phyloP scores from a whole-genome alignment of 1,139 yeast species.

The Lodderomyces orthopsilosis region DNA sequence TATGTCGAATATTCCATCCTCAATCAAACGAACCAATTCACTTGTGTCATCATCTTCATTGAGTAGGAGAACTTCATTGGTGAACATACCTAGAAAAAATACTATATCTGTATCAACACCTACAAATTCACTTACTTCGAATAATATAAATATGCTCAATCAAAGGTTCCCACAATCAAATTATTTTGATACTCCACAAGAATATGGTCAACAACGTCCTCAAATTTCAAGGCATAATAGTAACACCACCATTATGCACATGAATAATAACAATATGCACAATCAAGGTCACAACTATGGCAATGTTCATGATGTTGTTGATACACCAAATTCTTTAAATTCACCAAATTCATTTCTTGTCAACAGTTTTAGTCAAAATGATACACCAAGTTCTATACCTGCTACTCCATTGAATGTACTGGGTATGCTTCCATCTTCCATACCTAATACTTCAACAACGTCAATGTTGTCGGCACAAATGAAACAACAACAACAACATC shows the following conservation, averaged over 20 bases:
- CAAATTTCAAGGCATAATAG: conserved; percentile 14
- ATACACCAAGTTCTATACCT: conserved; percentile 14
- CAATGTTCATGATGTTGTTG: conserved; percentile 8
- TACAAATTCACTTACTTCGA: conserved; percentile 25
- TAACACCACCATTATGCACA: conserved; percentile 13
- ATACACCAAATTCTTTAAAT: conserved; percentile 25
- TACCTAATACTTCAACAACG: neutral
- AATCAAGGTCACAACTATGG: conserved; percentile 1
- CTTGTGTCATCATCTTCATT: conserved; percentile 18
- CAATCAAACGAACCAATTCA: conserved; percentile 15
- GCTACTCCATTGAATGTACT: conserved; percentile 20
- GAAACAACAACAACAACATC: conserved; percentile 2
- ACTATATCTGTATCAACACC: conserved; percentile 9
- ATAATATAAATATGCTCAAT: conserved; percentile 28
- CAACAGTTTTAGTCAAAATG: conserved; percentile 10
- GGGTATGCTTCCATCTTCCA: conserved; percentile 19
- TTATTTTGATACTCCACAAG: conserved; percentile 27
- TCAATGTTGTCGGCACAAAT: neutral
- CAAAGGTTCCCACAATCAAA: conserved; percentile 22
- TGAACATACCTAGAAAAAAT: conserved; percentile 13
- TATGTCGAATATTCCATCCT: conserved; percentile 13
- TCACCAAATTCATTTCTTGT: conserved; percentile 22
- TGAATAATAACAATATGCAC: conserved; percentile 6
- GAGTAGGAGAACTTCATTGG: conserved; percentile 19
- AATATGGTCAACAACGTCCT: conserved; percentile 6